Evolutionary conservation across 768 basidiomycete species (phyloP).

Genomic region (Lactarius trivialis): DNA sequence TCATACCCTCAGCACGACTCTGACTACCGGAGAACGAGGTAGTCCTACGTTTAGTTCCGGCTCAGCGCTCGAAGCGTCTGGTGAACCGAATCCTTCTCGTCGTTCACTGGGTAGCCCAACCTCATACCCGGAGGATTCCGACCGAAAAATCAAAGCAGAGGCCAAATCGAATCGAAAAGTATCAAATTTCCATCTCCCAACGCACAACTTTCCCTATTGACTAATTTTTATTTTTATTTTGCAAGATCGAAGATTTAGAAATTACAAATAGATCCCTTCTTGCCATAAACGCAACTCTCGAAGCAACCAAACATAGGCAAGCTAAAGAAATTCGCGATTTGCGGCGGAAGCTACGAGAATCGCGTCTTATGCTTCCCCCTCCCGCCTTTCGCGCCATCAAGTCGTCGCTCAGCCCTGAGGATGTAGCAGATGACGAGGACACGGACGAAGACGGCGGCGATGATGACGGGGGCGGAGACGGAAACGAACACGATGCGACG

Average conservation of each 20-base stretch:
- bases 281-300: slow-evolving; percentile 76
- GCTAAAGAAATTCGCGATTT: slow-evolving; percentile 82
- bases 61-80: slow-evolving; percentile 1
- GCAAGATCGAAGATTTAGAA: slow-evolving; percentile 84
- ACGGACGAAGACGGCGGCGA: slow-evolving; percentile 31
- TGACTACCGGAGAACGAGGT: background rate
- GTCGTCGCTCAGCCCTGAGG: slow-evolving; percentile 41
- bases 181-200: slow-evolving; percentile 11
- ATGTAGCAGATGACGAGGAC: slow-evolving; percentile 36
- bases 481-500: slow-evolving; percentile 40
- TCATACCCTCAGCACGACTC: slow-evolving; percentile 30
- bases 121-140: slow-evolving; percentile 28
- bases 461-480: slow-evolving; percentile 32
- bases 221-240: background rate
- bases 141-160: slow-evolving; percentile 55
- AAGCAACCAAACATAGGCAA: slow-evolving; percentile 73
- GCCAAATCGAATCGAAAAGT: slow-evolving; percentile 90
- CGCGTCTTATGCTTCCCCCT: slow-evolving; percentile 71
- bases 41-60: background rate
- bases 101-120: slow-evolving; percentile 1
- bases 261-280: slow-evolving; percentile 85
- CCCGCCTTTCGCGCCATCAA: slow-evolving; percentile 50
- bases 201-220: slow-evolving; percentile 1
- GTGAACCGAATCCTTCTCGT: slow-evolving; percentile 7
- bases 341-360: slow-evolving; percentile 74